Base-by-base conservation (phyloP, 2,329 filamentous ascomycete genomes). In the Pyrenochaeta sp. region DNA sequence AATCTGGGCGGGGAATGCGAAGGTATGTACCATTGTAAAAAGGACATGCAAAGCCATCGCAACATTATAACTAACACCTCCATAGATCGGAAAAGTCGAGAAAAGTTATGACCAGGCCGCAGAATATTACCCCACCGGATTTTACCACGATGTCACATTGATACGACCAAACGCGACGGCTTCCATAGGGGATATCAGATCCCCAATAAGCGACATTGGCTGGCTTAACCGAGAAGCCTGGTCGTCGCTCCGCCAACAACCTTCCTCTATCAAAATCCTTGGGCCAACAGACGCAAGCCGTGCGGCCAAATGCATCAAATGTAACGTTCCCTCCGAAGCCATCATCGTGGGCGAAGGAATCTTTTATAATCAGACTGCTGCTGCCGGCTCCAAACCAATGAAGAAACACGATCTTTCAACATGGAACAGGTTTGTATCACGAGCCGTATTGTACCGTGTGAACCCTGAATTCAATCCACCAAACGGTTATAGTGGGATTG, bases 401-500 rank as follows among this genome's bases (percentile, higher is more conserved):
- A 31, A 44, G 19, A 41, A 48, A n/a, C 44, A 53, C 21, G 50
- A 56, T 23, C 29, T 37, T 2, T 44, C 43, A 2, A 48, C 45
- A 1, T 60, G 56, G 58, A 45, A 40, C n/a, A 30, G 31, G 8
- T 21, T 61, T 6, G 36, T 61, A 3, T 60, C 51, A 6, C 43
- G 53, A 1, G 51, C 53, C 2, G 17, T 61, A 1, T 41, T 61
- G 4, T 61, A 60, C 13, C 48, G 58, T 6, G 46, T 61, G 2
- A 27, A 35, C 17, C 52, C 50, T 1, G 55, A 58, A n/a, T 56
- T 60, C 19, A 52, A 61, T 24, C 50, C 49, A 1, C 58, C 58
- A 3, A 55, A 40, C 14, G 58, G 55, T 1, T 49, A 58, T 39
- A 62, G 59, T 43, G 59, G 59, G 3, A 43, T 52, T 14, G 59